A percentile compares a stretch with the other conserved stretches of the same genome.
phyloP scores from a whole-genome alignment of 2,329 filamentous ascomycete species.

The Scedosporium dehoogii region DNA sequence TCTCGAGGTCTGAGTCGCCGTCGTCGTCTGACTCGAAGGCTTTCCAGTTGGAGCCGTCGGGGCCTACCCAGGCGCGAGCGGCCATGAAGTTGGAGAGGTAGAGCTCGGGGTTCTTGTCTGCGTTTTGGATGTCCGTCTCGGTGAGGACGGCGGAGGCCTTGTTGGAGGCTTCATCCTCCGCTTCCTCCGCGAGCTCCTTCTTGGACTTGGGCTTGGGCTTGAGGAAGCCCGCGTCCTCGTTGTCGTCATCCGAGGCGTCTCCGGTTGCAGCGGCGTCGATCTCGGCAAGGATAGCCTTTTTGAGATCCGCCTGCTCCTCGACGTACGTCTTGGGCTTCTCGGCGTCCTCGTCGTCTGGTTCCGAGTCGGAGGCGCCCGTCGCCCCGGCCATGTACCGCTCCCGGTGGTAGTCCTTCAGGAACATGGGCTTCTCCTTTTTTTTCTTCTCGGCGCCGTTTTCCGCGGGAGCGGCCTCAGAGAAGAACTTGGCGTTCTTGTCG shows the following conservation, averaged over 20 bases:
- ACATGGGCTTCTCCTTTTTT: constrained; percentile 76
- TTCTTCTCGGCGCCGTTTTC: constrained; percentile 21
- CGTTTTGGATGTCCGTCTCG: constrained; percentile 58
- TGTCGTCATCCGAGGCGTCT: constrained; percentile 32
- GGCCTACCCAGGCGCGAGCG: constrained; percentile 75
- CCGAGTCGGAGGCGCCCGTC: constrained; percentile 46
- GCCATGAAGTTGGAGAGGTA: constrained; percentile 94
- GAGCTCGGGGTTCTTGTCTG: constrained; percentile 81
- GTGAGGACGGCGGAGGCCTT: constrained; percentile 29
- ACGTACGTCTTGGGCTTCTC: constrained; percentile 62
- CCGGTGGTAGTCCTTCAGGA: constrained; percentile 81
- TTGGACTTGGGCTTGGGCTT: constrained; percentile 54
- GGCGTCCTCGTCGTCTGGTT: constrained; percentile 17
- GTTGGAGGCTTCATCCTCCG: constrained; percentile 7
- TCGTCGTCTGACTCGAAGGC: constrained; percentile 93
- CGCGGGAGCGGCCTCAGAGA: constrained; percentile 37
- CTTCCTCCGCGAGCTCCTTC: constrained; percentile 23
- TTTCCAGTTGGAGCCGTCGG: constrained; percentile 55
- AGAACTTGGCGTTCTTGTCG: constrained; percentile 58
- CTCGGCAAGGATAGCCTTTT: constrained; percentile 66
- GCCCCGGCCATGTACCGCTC: constrained; percentile 74
- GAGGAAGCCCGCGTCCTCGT: constrained; percentile 45
- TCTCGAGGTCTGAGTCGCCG: constrained; percentile 55
- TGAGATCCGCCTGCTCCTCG: constrained; percentile 79
- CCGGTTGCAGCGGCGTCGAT: constrained; percentile 56